phyloP scores from a whole-genome alignment of 148 eudicot species.

The Diospyros lotus region DNA sequence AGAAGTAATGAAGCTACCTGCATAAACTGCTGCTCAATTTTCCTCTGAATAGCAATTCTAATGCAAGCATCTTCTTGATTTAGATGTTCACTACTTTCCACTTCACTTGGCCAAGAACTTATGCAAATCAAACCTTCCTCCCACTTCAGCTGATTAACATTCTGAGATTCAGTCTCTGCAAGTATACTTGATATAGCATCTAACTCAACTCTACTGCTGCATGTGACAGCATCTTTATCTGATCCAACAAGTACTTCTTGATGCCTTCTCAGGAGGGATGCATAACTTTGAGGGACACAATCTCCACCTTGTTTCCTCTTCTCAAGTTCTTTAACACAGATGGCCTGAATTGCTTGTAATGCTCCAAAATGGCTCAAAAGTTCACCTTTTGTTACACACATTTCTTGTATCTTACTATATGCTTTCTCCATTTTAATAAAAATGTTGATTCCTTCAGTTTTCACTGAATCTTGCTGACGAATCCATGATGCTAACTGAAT shows the following conservation, averaged over 20 bases:
- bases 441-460: background rate
- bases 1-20: constrained; percentile 1
- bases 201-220: background rate
- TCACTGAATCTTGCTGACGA: background rate
- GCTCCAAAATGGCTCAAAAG: background rate
- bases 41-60: background rate
- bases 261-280: background rate
- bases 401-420: background rate
- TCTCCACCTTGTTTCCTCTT: background rate
- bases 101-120: background rate
- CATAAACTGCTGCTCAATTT: background rate
- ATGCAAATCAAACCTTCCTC: background rate
- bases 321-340: constrained; percentile 1
- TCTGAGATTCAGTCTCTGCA: background rate
- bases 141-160: background rate
- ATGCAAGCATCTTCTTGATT: background rate
- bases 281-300: background rate
- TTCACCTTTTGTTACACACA: background rate
- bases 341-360: background rate
- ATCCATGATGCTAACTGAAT: background rate
- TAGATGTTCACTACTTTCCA: background rate
- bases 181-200: background rate
- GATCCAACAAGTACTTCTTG: too few relatives aligned
- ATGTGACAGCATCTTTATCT: background rate
- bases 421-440: background rate